A percentile compares a stretch with the other conserved stretches of the same genome.
Conservation (phyloP, 805 yeast species). For the Ogataea wickerhamii region DNA sequence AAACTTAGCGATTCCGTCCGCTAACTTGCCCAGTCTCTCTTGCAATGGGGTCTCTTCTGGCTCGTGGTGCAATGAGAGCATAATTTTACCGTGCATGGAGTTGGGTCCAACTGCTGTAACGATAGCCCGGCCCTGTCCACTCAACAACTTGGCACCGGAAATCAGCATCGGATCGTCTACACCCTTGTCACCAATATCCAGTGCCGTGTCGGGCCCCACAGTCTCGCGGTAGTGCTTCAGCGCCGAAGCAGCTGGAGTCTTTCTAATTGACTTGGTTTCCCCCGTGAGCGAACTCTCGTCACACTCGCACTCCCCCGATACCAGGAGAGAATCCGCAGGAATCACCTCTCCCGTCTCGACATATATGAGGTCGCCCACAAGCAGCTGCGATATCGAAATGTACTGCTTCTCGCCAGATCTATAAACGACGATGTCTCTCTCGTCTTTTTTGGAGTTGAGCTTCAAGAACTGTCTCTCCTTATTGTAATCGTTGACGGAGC, state of each 20-base stretch:
- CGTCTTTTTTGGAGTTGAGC: slow-evolving; percentile 83
- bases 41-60: slow-evolving; percentile 88
- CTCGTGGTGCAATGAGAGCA: slow-evolving; percentile 74
- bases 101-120: slow-evolving; percentile 89
- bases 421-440: slow-evolving; percentile 71
- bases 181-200: slow-evolving; percentile 40
- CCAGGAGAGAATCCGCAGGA: slow-evolving; percentile 81
- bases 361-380: slow-evolving; percentile 81
- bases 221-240: slow-evolving; percentile 32
- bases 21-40: slow-evolving; percentile 71
- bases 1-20: slow-evolving; percentile 92
- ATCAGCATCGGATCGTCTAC: slow-evolving; percentile 78
- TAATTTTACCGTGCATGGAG: slow-evolving; percentile 88
- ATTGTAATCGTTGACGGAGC: slow-evolving; percentile 95
- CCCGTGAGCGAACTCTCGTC: slow-evolving; percentile 95
- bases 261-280: slow-evolving; percentile 80
- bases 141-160: slow-evolving; percentile 83
- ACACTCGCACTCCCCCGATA: slow-evolving; percentile 74
- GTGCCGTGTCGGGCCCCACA: slow-evolving; percentile 7
- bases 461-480: slow-evolving; percentile 91
- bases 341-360: slow-evolving; percentile 93
- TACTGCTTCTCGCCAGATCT: slow-evolving; percentile 67
- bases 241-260: slow-evolving; percentile 51
- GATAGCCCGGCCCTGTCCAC: slow-evolving; percentile 82
- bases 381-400: slow-evolving; percentile 67